Conservation (phyloP, 495 filamentous ascomycete species). For the Aspergillus incahuasiensis region DNA sequence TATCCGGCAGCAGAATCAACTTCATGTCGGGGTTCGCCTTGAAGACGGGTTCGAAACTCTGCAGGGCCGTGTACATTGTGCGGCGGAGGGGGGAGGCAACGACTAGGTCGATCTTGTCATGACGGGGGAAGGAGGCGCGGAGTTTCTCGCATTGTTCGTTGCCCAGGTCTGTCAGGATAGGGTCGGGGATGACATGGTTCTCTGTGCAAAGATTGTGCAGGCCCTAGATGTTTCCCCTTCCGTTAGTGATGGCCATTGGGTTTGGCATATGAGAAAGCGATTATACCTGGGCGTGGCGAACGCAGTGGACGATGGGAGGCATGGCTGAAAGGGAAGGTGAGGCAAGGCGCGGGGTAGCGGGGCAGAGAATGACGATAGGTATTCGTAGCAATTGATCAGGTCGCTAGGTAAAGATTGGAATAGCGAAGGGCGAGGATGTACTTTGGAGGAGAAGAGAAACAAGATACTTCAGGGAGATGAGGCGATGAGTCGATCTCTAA, state of each 20-base stretch:
- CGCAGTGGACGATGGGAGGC: conserved; percentile 47
- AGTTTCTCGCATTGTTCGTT: conserved; percentile 69
- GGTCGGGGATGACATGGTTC: conserved; percentile 72
- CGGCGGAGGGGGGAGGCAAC: conserved; percentile 80
- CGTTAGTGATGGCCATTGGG: neutral
- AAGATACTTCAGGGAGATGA: conserved; percentile 2
- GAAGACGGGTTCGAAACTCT: conserved; percentile 58
- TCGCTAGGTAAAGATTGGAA: neutral
- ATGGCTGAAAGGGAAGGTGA: conserved; percentile 5
- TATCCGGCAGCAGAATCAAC: conserved; percentile 68
- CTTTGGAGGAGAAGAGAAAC: neutral
- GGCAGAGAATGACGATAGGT: conserved; percentile 1
- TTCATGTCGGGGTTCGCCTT: conserved; percentile 42
- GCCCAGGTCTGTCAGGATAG: conserved; percentile 72
- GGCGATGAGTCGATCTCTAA: neutral
- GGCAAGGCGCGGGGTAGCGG: conserved; percentile 15
- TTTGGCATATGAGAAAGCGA: neutral
- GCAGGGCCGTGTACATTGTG: conserved; percentile 75
- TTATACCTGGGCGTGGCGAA: conserved; percentile 51
- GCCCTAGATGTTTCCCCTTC: conserved; percentile 45
- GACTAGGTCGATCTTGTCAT: conserved; percentile 61
- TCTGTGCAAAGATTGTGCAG: conserved; percentile 72
- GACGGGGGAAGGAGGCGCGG: conserved; percentile 55
- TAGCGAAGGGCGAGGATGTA: neutral
- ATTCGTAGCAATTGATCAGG: neutral